phyloP scores from a whole-genome alignment of 2,329 filamentous ascomycete genomes.

The Claviceps arundinis region DNA sequence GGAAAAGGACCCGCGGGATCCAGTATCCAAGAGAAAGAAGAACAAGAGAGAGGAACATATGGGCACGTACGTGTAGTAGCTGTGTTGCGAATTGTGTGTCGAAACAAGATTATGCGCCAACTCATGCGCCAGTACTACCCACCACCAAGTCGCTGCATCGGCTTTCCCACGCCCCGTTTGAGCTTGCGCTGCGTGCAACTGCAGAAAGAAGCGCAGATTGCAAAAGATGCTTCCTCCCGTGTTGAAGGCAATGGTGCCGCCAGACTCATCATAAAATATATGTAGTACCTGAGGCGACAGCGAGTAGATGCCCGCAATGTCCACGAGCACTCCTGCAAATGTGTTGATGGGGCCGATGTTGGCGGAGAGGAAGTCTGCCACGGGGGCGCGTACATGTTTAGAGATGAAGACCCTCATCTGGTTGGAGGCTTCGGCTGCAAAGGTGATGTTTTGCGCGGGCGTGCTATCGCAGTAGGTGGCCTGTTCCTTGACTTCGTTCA shows the following conservation, averaged over 20 bases:
- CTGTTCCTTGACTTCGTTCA: constrained; percentile 65
- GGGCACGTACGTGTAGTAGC: constrained; percentile 58
- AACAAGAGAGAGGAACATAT: not conserved
- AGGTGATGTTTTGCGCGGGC: constrained; percentile 58
- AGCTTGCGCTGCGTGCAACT: constrained; percentile 52
- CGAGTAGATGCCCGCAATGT: constrained; percentile 59
- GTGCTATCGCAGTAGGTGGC: constrained; percentile 75
- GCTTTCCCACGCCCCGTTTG: constrained; percentile 31
- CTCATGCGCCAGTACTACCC: constrained; percentile 90
- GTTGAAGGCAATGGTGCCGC: constrained; percentile 88
- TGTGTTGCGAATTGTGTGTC: constrained; percentile 66
- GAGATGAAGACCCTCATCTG: constrained; percentile 63
- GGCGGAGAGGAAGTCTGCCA: constrained; percentile 41
- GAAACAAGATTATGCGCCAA: constrained; percentile 83
- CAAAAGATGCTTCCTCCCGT: constrained; percentile 78
- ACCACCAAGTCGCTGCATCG: constrained; percentile 78
- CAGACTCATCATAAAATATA: constrained; percentile 72
- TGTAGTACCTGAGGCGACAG: constrained; percentile 58
- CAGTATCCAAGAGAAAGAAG: no score
- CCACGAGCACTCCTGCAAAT: constrained; percentile 57
- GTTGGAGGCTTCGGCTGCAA: constrained; percentile 55
- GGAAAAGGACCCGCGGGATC: not conserved
- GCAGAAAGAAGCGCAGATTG: constrained; percentile 77
- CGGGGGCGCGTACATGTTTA: constrained; percentile 34
- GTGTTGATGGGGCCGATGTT: constrained; percentile 50